Evolutionary conservation across 1,284 basidiomycete genomes (phyloP).

Genomic region (Phylloboletellus chloephorus): DNA sequence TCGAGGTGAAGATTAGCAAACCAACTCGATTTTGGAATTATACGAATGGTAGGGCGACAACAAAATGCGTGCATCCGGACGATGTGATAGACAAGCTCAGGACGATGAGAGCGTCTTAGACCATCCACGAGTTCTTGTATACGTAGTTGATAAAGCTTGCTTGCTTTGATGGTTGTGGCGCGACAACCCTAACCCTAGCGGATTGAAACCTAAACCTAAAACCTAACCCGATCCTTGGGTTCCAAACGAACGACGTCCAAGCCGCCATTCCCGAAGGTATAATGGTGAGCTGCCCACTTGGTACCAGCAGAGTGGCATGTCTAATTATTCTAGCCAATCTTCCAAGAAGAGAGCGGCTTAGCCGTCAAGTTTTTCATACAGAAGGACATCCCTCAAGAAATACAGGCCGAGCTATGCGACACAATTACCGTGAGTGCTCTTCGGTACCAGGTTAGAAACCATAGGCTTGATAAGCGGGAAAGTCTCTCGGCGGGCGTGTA

Average conservation of each 20-base stretch:
- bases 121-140: background rate
- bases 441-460: constrained; percentile 1
- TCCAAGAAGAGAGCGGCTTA: constrained; percentile 57
- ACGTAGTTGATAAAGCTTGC: background rate
- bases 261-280: background rate
- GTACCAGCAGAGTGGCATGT: background rate
- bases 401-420: constrained; percentile 63
- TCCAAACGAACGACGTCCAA: constrained; percentile 12
- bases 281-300: constrained; percentile 24
- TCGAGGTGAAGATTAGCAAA: constrained; percentile 33
- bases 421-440: constrained; percentile 51
- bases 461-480: constrained; percentile 10
- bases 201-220: constrained; percentile 19
- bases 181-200: constrained; percentile 23
- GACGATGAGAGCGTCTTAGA: constrained; percentile 38
- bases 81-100: constrained; percentile 49
- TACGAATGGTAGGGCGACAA: constrained; percentile 22
- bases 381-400: constrained; percentile 63
- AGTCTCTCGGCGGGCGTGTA: constrained; percentile 70
- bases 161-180: constrained; percentile 10
- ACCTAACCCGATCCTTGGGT: constrained; percentile 33
- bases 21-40: constrained; percentile 38
- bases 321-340: constrained; percentile 48
- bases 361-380: constrained; percentile 77
- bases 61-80: constrained; percentile 32